These are phyloP conservation scores for Pontederia crassipes DNA, from an alignment of 176 grass and related monocot species.

Conservation along the genomic window DNA sequence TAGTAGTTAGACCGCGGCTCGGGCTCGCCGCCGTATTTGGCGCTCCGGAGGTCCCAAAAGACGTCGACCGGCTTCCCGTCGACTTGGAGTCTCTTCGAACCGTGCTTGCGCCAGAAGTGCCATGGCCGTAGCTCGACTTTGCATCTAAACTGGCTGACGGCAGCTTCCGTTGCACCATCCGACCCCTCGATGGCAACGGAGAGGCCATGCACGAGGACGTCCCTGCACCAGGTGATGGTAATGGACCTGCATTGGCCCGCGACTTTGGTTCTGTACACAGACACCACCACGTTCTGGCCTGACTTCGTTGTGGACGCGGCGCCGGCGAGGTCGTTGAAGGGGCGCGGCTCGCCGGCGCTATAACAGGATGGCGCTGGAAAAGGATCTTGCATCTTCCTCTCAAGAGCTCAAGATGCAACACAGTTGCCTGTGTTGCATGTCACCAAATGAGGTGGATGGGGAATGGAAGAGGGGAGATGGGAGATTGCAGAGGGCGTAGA, in stretches of 20 bases:
- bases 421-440: too few relatives aligned
- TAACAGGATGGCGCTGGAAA: not conserved
- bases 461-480: too few relatives aligned
- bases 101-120: constrained; percentile 71
- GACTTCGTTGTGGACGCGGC: constrained; percentile 24
- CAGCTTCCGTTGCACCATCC: not conserved
- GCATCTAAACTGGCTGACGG: constrained; percentile 20
- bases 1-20: constrained; percentile 59
- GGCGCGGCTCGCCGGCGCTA: not conserved
- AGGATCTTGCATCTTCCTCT: not conserved
- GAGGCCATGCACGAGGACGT: constrained; percentile 55
- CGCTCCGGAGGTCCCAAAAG: constrained; percentile 63
- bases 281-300: constrained; percentile 39
- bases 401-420: too few relatives aligned
- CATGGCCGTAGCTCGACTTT: constrained; percentile 60
- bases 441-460: too few relatives aligned
- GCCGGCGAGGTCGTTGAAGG: not conserved
- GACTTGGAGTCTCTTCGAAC: constrained; percentile 40
- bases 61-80: constrained; percentile 38
- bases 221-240: constrained; percentile 58
- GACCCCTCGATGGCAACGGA: constrained; percentile 15
- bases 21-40: constrained; percentile 34
- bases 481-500: too few relatives aligned
- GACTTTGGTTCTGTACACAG: constrained; percentile 80
- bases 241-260: constrained; percentile 60